These are phyloP conservation scores for Tricholoma furcatifolium DNA, from an alignment of 768 basidiomycete genomes.

Conservation along the genomic window DNA sequence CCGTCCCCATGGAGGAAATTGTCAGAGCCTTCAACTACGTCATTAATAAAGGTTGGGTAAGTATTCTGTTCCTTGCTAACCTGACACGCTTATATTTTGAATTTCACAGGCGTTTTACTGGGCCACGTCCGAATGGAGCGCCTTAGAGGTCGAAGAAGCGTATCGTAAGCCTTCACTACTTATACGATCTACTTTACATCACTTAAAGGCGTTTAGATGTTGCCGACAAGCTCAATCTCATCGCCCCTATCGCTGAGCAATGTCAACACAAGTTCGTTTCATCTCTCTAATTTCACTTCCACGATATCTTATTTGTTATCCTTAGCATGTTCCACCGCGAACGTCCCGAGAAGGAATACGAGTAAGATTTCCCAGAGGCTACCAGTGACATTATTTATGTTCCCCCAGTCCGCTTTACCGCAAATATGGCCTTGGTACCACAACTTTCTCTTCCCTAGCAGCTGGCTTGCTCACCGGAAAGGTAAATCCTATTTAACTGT, in stretches of 20 bases:
- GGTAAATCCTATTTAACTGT: conserved; percentile 28
- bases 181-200: neutral
- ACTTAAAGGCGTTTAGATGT: conserved; percentile 42
- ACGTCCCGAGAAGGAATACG: conserved; percentile 77
- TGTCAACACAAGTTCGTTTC: conserved; percentile 60
- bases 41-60: conserved; percentile 70
- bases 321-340: conserved; percentile 76
- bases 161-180: conserved; percentile 32
- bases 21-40: conserved; percentile 82
- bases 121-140: conserved; percentile 73
- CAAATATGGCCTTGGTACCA: conserved; percentile 67
- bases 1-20: conserved; percentile 71
- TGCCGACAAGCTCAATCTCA: conserved; percentile 63
- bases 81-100: neutral
- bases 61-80: neutral
- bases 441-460: conserved; percentile 74
- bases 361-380: conserved; percentile 26
- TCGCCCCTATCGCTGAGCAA: conserved; percentile 76
- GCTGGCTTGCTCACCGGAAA: conserved; percentile 78
- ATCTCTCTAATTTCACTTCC: neutral
- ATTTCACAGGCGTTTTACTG: conserved; percentile 58
- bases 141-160: conserved; percentile 59
- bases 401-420: conserved; percentile 53
- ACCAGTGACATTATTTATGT: neutral
- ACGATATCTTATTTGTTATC: neutral